Evolutionary conservation across 2,329 filamentous ascomycete species (phyloP).

Genomic region (Microsporum canis): DNA sequence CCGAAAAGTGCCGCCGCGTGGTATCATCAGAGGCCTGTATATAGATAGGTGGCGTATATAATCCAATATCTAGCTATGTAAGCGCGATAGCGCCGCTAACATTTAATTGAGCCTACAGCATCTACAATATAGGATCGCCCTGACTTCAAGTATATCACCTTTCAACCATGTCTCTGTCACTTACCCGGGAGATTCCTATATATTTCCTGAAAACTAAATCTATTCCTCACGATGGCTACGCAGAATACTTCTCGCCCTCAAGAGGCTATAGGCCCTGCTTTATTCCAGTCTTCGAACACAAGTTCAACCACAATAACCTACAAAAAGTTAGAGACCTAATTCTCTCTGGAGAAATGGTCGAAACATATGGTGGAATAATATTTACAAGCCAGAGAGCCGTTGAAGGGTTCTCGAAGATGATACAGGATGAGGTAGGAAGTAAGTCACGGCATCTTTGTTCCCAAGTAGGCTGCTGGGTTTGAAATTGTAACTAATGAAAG

Average conservation of each 20-base stretch:
- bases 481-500: not conserved
- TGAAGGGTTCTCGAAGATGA: conserved; percentile 33
- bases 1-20: too few relatives aligned
- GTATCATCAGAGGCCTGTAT: too few relatives aligned
- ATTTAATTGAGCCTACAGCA: too few relatives aligned
- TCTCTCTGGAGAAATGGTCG: conserved; percentile 21
- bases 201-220: conserved; percentile 41
- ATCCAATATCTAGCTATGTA: not conserved
- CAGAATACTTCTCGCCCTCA: conserved; percentile 32
- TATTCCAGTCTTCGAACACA: conserved; percentile 38
- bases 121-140: too few relatives aligned
- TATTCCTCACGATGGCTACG: conserved; percentile 34
- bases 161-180: not conserved
- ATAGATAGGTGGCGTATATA: too few relatives aligned
- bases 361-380: conserved; percentile 37
- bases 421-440: conserved; percentile 23
- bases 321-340: conserved; percentile 27
- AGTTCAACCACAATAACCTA: conserved; percentile 29
- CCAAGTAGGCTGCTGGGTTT: not conserved
- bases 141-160: not conserved
- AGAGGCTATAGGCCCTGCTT: conserved; percentile 29
- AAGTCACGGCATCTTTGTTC: conserved; percentile 10
- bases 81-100: too few relatives aligned
- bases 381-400: conserved; percentile 41
- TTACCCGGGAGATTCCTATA: conserved; percentile 22